A percentile compares a stretch with the other conserved stretches of the same genome.
These are phyloP conservation scores for Heterobasidion occidentale DNA, from an alignment of 1,284 basidiomycete species.

Conservation along the genomic window DNA sequence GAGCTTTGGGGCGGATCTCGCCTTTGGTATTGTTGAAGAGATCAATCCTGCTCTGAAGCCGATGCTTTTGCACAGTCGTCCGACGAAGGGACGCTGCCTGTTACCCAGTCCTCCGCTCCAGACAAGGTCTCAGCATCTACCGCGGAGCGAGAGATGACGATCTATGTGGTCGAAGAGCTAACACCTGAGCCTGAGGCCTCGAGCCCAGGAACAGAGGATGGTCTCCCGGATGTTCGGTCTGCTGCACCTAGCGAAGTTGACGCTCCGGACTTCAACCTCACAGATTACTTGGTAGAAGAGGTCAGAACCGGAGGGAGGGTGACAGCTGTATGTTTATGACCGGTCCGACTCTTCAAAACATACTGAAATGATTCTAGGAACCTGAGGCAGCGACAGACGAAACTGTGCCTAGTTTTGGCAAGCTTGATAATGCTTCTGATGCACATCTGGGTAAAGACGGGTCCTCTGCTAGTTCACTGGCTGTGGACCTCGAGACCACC, in stretches of 20 bases:
- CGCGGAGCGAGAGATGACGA: neutral
- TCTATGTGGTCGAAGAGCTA: neutral
- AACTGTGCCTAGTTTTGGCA: neutral
- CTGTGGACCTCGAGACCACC: neutral
- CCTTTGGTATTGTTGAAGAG: no score
- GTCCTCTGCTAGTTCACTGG: neutral
- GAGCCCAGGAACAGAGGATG: neutral
- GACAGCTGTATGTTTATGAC: conserved; percentile 16
- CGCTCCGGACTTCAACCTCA: neutral
- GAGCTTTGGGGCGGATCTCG: no score
- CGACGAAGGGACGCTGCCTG: neutral
- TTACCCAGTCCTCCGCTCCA: neutral
- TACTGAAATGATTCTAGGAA: conserved; percentile 9
- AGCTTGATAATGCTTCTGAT: neutral
- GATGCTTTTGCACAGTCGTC: no score
- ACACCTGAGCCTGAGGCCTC: neutral
- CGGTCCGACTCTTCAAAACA: neutral
- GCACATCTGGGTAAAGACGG: neutral
- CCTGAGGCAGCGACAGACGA: conserved; percentile 7
- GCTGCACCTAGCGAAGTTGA: neutral
- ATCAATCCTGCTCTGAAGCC: no score
- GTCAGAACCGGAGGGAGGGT: conserved; percentile 15
- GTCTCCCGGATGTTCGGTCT: neutral
- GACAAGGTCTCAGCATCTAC: neutral
- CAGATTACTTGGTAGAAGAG: conserved; percentile 21